Evolutionary conservation across 192 early-diverging fungal genomes (phyloP).

Genomic region (Coemansia pectinata): DNA sequence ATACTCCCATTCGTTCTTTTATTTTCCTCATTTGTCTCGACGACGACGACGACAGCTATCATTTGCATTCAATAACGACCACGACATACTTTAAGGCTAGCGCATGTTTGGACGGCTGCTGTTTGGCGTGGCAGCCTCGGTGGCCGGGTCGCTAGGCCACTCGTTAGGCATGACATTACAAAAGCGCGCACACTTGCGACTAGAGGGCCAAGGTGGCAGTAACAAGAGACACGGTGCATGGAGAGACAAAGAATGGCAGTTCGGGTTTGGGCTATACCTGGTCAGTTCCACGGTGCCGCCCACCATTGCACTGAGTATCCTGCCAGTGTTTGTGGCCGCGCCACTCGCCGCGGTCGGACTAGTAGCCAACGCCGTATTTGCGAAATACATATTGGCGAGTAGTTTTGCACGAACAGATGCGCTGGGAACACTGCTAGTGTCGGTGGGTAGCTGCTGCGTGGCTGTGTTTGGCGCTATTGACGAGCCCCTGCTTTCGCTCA

Average conservation of each 20-base stretch:
- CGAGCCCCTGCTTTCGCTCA: slow-evolving; percentile 69
- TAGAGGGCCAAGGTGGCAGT: slow-evolving; percentile 14
- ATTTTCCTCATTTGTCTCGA: background rate
- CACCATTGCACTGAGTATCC: slow-evolving; percentile 70
- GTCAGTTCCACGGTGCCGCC: slow-evolving; percentile 71
- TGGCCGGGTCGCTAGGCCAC: slow-evolving; percentile 69
- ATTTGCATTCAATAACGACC: background rate
- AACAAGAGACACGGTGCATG: slow-evolving; percentile 12
- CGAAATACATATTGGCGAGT: slow-evolving; percentile 62
- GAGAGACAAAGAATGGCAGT: slow-evolving; percentile 64
- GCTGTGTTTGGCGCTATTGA: slow-evolving; percentile 74
- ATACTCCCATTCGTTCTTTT: too few relatives aligned
- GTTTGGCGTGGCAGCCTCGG: slow-evolving; percentile 62
- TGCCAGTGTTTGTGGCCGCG: slow-evolving; percentile 76
- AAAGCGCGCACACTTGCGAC: slow-evolving; percentile 67
- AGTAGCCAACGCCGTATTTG: slow-evolving; percentile 78
- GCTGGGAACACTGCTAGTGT: slow-evolving; percentile 67
- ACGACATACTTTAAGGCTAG: background rate
- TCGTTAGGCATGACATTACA: slow-evolving; percentile 76
- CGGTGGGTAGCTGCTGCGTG: slow-evolving; percentile 65
- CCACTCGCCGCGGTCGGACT: slow-evolving; percentile 73
- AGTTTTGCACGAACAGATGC: slow-evolving; percentile 63
- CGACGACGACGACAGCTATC: background rate
- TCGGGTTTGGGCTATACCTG: slow-evolving; percentile 66
- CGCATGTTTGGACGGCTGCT: slow-evolving; percentile 39